A percentile compares a stretch with the other conserved stretches of the same genome.
phyloP scores from a whole-genome alignment of 108 stramenopile species.

The Skeletonema costatum region DNA sequence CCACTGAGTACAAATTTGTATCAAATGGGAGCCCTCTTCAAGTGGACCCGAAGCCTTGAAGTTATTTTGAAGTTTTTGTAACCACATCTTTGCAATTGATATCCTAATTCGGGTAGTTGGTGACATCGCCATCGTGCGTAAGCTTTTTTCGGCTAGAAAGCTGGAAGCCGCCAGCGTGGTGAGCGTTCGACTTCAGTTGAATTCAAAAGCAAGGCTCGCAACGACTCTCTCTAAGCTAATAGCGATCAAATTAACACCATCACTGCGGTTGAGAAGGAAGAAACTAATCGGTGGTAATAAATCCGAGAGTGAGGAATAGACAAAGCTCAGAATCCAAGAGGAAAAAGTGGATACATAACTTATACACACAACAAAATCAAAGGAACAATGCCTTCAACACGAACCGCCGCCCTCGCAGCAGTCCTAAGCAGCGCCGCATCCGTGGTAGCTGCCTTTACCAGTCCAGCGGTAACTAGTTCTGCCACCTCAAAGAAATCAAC shows the following conservation, averaged over 20 bases:
- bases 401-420: constrained; percentile 1
- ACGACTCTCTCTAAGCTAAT: neutral
- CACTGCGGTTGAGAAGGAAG: neutral
- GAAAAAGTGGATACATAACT: neutral
- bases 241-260: neutral
- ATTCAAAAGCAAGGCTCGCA: neutral
- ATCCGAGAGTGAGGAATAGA: neutral
- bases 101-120: neutral
- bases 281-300: neutral
- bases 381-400: constrained; percentile 3
- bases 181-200: neutral
- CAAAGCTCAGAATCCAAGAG: neutral
- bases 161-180: neutral
- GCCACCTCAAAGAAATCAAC: neutral
- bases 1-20: neutral
- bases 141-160: neutral
- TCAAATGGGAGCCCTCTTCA: neutral
- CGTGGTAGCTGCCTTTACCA: neutral
- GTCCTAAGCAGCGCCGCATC: neutral
- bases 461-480: neutral
- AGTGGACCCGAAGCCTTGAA: neutral
- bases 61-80: neutral
- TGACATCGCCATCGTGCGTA: neutral
- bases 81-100: neutral
- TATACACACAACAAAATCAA: neutral